These are phyloP conservation scores for Trametes versicolor DNA, from an alignment of 1,284 basidiomycete genomes.

Conservation along the genomic window DNA sequence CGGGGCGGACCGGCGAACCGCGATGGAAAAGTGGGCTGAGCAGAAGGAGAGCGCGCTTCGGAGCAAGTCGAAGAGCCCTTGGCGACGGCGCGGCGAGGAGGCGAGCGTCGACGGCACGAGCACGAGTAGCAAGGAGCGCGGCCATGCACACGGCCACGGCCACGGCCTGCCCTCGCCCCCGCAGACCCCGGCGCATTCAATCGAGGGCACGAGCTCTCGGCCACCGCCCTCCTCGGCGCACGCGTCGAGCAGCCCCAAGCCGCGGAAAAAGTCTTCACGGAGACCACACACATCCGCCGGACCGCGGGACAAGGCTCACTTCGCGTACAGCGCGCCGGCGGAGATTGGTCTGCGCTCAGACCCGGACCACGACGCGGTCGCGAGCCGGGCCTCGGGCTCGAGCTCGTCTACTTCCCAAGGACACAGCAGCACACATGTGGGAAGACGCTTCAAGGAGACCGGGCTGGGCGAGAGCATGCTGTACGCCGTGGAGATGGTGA, in stretches of 20 bases:
- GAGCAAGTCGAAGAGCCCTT: slow-evolving; percentile 71
- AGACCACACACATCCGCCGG: slow-evolving; percentile 78
- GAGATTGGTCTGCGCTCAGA: slow-evolving; percentile 22
- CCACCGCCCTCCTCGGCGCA: slow-evolving; percentile 13
- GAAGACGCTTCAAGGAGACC: slow-evolving; percentile 26
- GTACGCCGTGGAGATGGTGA: slow-evolving; percentile 32
- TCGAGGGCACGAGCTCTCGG: slow-evolving; percentile 21
- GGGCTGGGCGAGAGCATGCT: slow-evolving; percentile 35
- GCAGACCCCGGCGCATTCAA: slow-evolving; percentile 34
- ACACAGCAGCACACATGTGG: slow-evolving; percentile 17
- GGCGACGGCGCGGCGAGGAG: slow-evolving; percentile 43
- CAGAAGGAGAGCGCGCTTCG: slow-evolving; percentile 49
- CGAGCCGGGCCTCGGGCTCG: slow-evolving; percentile 41
- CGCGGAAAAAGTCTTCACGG: slow-evolving; percentile 48
- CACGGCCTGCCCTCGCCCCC: slow-evolving; percentile 33
- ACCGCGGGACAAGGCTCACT: slow-evolving; percentile 61
- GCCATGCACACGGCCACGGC: background rate
- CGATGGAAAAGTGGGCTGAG: slow-evolving; percentile 69
- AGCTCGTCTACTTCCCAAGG: slow-evolving; percentile 28
- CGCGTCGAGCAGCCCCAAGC: slow-evolving; percentile 24
- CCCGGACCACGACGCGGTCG: slow-evolving; percentile 27
- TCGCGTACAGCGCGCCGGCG: slow-evolving; percentile 41
- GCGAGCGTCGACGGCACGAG: slow-evolving; percentile 27
- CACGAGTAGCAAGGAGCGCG: slow-evolving; percentile 22
- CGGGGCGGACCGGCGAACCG: slow-evolving; percentile 71